These are phyloP conservation scores for Aureobasidium sp. DNA, from an alignment of 2,329 filamentous ascomycete species.

Conservation along the genomic window DNA sequence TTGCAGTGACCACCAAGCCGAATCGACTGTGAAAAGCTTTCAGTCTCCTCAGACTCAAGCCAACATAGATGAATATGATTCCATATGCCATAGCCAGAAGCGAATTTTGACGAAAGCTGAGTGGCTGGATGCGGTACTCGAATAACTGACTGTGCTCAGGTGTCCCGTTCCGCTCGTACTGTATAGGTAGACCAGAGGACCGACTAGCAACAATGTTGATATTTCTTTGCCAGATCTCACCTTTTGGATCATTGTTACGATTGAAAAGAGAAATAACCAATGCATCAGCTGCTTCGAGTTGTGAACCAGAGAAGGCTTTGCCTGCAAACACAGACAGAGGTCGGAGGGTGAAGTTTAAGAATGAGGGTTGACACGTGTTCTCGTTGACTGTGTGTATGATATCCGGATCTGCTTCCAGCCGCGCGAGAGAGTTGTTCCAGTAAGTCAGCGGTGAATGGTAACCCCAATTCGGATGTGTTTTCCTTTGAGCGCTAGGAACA, in stretches of 20 bases:
- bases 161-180: constrained; percentile 8
- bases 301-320: constrained; percentile 64
- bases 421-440: constrained; percentile 60
- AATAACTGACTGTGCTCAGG: constrained; percentile 52
- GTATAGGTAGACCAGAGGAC: constrained; percentile 11
- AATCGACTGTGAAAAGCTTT: constrained; percentile 69
- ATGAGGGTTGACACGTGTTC: constrained; percentile 54
- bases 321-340: constrained; percentile 77
- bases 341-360: constrained; percentile 65
- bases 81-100: constrained; percentile 60
- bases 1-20: constrained; percentile 63
- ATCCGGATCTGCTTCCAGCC: constrained; percentile 55
- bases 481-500: background rate
- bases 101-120: constrained; percentile 59
- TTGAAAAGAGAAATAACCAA: constrained; percentile 72
- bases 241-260: constrained; percentile 56
- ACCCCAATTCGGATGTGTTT: constrained; percentile 47
- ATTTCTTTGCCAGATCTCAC: constrained; percentile 57
- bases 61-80: constrained; percentile 57
- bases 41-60: constrained; percentile 60
- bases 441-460: constrained; percentile 79
- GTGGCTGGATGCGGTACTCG: constrained; percentile 70
- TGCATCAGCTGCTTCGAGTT: constrained; percentile 65
- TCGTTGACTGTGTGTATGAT: constrained; percentile 64
- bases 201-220: constrained; percentile 28